Evolutionary conservation across 805 yeast species (phyloP), one percentile per base, ranked within the genome.

Genomic region (Komagataella kurtzmanii): DNA sequence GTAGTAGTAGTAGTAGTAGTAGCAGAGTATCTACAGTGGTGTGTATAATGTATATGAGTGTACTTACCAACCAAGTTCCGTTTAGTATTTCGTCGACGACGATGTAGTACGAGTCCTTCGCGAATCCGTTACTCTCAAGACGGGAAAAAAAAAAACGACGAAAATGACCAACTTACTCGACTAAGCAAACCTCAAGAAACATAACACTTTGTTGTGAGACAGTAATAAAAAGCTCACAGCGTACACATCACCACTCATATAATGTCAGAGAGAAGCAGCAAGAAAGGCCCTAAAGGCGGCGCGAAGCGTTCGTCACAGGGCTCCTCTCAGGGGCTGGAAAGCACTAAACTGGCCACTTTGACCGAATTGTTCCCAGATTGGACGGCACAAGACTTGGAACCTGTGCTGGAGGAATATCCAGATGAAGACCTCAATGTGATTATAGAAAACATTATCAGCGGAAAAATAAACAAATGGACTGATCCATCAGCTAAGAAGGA

Each of bases 311-410:
- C 57, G 49, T 54, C 62, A 17, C 66, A 61, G 50, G 40, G 40
- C n/a, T 30, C 40, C 40, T 30, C 40, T 30, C 40, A 30, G 40
- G 40, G 40, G 40, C 40, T 30, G 6, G 40, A 30, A 3, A 30
- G 66, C 56, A 57, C 61, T 50, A 66, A 76, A 64, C 71, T 79
- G 54, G 68, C 68, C 51, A 79, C 85, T 44, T 77, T 91, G 59
- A 67, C 75, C 50, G 98, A 91, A 68, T 75, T 93, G 73, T 90
- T 93, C 71, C 96, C 97, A 47, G 96, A 87, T 64, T 93, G 99
- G 99, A 77, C 86, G 49, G 73, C 76, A 51, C 95, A 86, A 24
- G 99, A 93, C 64, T 79, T 93, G 63, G 69, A 74, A 48, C 79
- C 83, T 51, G 80, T 88, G 54, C 80, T 90, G 59, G 73, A 74